Evolutionary conservation across 371 early-diverging fungal species (phyloP).

Genomic region (Lichtheimia corymbifera): DNA sequence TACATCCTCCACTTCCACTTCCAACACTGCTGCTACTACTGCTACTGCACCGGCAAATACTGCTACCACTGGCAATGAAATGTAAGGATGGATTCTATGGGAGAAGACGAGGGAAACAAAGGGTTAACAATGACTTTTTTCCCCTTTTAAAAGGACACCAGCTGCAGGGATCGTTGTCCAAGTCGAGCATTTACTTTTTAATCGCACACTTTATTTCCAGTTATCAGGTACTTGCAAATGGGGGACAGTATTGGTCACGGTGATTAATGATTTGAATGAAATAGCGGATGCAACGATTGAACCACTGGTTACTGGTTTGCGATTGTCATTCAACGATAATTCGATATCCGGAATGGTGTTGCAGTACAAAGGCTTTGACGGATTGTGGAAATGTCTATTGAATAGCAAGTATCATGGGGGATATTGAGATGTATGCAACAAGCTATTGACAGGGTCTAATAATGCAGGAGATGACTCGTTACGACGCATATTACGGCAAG

Average conservation of each 20-base stretch:
- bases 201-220: conserved; percentile 46
- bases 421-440: not conserved
- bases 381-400: conserved; percentile 32
- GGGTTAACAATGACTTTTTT: no score
- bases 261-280: not conserved
- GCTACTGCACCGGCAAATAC: not conserved
- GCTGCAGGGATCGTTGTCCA: conserved; percentile 43
- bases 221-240: conserved; percentile 34
- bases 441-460: not conserved
- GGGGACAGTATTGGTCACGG: no score
- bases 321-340: conserved; percentile 44
- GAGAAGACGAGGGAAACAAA: no score
- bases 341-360: conserved; percentile 51
- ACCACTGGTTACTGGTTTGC: conserved; percentile 48
- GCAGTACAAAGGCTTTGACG: conserved; percentile 40
- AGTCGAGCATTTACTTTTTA: conserved; percentile 46
- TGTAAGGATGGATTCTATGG: no score
- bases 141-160: not conserved
- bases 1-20: conserved; percentile 10
- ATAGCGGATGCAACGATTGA: conserved; percentile 55
- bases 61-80: conserved; percentile 1
- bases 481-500: conserved; percentile 30
- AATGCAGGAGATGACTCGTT: conserved; percentile 31
- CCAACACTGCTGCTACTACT: not conserved
- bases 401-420: conserved; percentile 22